A percentile compares a stretch with the other conserved stretches of the same genome.
Evolutionary conservation across 2,329 filamentous ascomycete genomes (phyloP).

Genomic region (Ophiostoma montium): DNA sequence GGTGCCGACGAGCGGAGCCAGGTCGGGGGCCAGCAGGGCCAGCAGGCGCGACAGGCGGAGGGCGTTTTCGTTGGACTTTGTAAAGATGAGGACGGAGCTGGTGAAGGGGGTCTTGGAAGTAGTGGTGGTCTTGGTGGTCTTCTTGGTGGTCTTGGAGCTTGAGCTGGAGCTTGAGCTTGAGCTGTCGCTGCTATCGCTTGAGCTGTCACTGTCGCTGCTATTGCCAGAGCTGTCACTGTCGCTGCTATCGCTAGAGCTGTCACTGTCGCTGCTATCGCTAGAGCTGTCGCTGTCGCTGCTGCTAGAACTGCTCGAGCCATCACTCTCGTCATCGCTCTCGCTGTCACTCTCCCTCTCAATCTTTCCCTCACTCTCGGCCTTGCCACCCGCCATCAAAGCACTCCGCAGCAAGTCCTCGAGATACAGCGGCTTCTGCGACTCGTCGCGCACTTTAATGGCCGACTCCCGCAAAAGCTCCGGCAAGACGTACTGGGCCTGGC

Average conservation of each 20-base stretch:
- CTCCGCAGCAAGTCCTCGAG: constrained; percentile 61
- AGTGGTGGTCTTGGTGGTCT: background rate
- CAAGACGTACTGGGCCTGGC: constrained; percentile 29
- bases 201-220: background rate
- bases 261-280: constrained; percentile 4
- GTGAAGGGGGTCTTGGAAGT: constrained; percentile 14
- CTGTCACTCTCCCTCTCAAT: too few relatives aligned
- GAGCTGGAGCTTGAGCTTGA: background rate
- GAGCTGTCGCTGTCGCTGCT: background rate
- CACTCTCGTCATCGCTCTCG: too few relatives aligned
- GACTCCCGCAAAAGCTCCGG: constrained; percentile 50
- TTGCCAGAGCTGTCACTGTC: background rate
- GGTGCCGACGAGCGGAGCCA: constrained; percentile 46
- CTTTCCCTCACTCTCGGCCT: too few relatives aligned
- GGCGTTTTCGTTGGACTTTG: constrained; percentile 77
- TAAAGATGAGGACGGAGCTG: constrained; percentile 62
- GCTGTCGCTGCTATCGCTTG: constrained; percentile 17
- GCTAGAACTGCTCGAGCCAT: background rate
- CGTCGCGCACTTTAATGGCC: constrained; percentile 54
- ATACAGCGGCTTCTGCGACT: constrained; percentile 65
- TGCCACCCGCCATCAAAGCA: constrained; percentile 27
- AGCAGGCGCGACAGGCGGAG: constrained; percentile 76
- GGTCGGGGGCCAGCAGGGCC: constrained; percentile 45
- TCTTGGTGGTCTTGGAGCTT: background rate
- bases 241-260: constrained; percentile 6